Evolutionary conservation across 805 yeast genomes (phyloP).

Genomic region (Candida manassasensis): DNA sequence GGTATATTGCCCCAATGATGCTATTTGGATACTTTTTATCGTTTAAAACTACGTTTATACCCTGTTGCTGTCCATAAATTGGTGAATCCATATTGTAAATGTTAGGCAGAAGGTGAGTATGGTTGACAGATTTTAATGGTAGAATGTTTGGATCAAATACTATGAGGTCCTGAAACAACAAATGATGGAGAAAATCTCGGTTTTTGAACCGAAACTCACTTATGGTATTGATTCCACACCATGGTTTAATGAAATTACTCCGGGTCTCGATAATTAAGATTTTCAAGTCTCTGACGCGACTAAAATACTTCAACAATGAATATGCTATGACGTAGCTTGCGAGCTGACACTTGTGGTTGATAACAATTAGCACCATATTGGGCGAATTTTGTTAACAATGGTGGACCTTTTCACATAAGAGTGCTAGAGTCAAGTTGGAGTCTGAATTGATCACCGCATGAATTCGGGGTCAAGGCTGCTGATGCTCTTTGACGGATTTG

Average conservation of each 20-base stretch:
- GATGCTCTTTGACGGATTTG: too few relatives aligned
- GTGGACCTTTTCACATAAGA: background rate
- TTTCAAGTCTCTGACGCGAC: constrained; percentile 9
- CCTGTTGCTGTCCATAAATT: constrained; percentile 1
- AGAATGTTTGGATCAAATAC: background rate
- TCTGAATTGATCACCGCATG: background rate
- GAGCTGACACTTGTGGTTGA: constrained; percentile 15
- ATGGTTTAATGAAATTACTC: constrained; percentile 14
- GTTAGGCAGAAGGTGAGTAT: background rate
- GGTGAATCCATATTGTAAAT: constrained; percentile 7
- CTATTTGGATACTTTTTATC: background rate
- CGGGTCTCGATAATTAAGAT: constrained; percentile 12
- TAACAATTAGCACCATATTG: constrained; percentile 10
- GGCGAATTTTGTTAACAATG: background rate
- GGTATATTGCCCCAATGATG: constrained; percentile 15
- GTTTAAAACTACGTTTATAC: background rate
- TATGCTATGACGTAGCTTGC: constrained; percentile 16
- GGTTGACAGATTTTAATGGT: background rate
- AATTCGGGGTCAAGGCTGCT: too few relatives aligned
- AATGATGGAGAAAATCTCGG: background rate
- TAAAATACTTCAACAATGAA: constrained; percentile 10
- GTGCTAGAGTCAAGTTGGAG: background rate
- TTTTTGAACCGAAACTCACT: constrained; percentile 1
- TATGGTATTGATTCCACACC: constrained; percentile 25
- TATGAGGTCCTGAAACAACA: background rate